These are phyloP conservation scores for Fraxinus dipetala DNA, from an alignment of 305 asterid genomes.

Conservation along the genomic window DNA sequence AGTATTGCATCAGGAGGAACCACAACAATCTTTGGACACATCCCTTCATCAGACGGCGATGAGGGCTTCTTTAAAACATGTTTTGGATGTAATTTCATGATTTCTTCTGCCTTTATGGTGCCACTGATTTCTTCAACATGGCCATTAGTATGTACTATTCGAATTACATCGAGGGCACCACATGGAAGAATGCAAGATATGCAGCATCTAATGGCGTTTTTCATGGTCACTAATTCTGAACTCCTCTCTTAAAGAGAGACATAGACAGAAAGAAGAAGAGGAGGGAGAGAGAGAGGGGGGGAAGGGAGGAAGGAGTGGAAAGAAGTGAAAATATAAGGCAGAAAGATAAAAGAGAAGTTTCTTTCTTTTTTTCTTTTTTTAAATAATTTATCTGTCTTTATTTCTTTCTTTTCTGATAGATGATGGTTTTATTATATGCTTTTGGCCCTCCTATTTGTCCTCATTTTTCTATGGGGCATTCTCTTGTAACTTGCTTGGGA, in stretches of 20 bases:
- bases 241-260: constrained; percentile 25
- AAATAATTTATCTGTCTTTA: not conserved
- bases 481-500: constrained; percentile 25
- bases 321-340: constrained; percentile 19
- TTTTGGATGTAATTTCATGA: constrained; percentile 75
- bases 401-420: constrained; percentile 15
- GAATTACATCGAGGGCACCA: constrained; percentile 86
- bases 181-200: constrained; percentile 97
- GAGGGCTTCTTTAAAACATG: constrained; percentile 85
- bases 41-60: constrained; percentile 40
- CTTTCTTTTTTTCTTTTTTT: constrained; percentile 12
- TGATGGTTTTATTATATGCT: constrained; percentile 39
- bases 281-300: not conserved
- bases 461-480: not conserved
- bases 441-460: constrained; percentile 17
- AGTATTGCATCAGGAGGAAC: constrained; percentile 84
- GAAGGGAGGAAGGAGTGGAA: not conserved
- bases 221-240: constrained; percentile 39
- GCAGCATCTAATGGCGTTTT: constrained; percentile 76
- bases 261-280: constrained; percentile 3
- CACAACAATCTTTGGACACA: constrained; percentile 60
- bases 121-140: constrained; percentile 78
- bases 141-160: constrained; percentile 86
- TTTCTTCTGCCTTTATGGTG: constrained; percentile 60
- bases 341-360: constrained; percentile 23